Evolutionary conservation across 176 grass and related monocot genomes (phyloP).

Genomic region (Phyllostachys edulis): DNA sequence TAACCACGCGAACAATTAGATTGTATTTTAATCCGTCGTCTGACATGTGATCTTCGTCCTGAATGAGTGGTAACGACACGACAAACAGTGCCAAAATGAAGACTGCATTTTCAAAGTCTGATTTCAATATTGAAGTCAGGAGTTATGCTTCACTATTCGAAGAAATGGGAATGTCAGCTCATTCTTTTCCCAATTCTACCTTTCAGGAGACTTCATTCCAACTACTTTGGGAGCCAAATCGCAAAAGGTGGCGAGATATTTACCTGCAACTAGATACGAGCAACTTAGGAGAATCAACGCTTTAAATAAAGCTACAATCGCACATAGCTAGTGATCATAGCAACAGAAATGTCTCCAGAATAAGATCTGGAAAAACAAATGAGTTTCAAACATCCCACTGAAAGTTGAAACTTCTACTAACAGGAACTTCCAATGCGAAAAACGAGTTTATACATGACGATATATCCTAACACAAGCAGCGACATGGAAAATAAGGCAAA

Average conservation of each 20-base stretch:
- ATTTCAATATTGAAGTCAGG: background rate
- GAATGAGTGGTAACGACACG: no score
- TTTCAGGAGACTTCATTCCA: background rate
- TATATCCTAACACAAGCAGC: constrained; percentile 1
- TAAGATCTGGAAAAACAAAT: background rate
- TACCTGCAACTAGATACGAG: background rate
- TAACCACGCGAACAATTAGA: no score
- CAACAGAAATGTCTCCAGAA: background rate
- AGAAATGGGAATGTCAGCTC: background rate
- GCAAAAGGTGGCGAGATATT: background rate
- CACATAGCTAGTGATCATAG: background rate
- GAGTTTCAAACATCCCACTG: background rate
- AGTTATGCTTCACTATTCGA: background rate
- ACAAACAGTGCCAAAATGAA: background rate
- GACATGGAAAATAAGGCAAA: constrained; percentile 14
- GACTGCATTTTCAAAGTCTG: background rate
- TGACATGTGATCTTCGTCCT: no score
- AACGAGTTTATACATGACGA: constrained; percentile 29
- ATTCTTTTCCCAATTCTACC: background rate
- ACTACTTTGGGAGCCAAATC: background rate
- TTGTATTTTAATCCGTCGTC: no score
- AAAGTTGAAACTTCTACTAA: background rate
- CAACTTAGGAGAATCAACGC: background rate
- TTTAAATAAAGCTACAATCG: background rate
- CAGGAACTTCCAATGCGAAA: background rate